Conservation (phyloP, 208 protist genomes). For the Crithidia brevicula region DNA sequence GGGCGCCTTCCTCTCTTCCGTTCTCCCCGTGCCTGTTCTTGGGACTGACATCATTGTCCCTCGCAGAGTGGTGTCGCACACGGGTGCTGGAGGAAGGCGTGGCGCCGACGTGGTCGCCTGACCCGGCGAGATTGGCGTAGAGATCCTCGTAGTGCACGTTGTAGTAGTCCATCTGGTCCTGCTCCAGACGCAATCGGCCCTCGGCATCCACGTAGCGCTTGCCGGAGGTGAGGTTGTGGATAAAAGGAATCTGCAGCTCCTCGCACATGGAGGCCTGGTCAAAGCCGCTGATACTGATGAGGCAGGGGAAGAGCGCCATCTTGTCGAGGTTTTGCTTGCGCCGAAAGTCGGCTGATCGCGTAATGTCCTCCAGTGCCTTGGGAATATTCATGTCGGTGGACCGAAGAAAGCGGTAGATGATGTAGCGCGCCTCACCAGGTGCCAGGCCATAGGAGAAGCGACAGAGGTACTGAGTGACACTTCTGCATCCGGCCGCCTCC, state of each 20-base stretch:
- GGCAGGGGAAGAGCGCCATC: conserved; percentile 56
- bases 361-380: conserved; percentile 37
- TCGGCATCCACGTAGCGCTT: conserved; percentile 21
- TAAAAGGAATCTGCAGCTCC: conserved; percentile 39
- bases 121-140: background rate
- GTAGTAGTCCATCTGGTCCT: conserved; percentile 26
- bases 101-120: background rate
- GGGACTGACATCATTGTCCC: background rate
- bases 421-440: conserved; percentile 31
- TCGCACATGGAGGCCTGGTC: conserved; percentile 49
- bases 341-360: conserved; percentile 40
- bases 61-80: background rate
- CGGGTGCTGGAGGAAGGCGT: background rate
- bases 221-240: conserved; percentile 22
- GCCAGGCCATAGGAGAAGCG: conserved; percentile 37
- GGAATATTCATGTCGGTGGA: conserved; percentile 36
- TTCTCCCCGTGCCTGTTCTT: background rate
- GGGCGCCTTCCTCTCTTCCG: no score
- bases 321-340: conserved; percentile 54
- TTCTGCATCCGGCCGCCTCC: background rate
- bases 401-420: conserved; percentile 51
- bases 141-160: conserved; percentile 25
- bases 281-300: conserved; percentile 66
- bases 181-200: conserved; percentile 18
- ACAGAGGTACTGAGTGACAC: conserved; percentile 17